phyloP scores from a whole-genome alignment of 108 stramenopile species.

The Pseudonitzschia delicatissima region DNA sequence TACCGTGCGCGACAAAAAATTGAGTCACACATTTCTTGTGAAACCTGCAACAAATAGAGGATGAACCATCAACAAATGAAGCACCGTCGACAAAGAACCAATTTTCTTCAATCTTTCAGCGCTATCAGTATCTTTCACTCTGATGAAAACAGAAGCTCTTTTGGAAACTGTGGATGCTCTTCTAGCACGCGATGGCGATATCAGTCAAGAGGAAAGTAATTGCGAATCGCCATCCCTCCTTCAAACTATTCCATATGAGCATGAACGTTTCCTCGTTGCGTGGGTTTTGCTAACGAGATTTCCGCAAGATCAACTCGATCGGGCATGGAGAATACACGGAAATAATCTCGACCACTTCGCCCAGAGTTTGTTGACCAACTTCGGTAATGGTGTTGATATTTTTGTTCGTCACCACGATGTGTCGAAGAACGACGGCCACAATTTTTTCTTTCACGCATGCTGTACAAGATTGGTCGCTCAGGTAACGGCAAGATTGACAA shows the following conservation, averaged over 20 bases:
- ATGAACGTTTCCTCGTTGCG: slow-evolving; percentile 20
- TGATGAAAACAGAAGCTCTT: neutral
- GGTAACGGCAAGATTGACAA: slow-evolving; percentile 12
- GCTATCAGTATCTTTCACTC: too few relatives aligned
- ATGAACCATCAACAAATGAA: too few relatives aligned
- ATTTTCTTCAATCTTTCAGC: too few relatives aligned
- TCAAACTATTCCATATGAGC: slow-evolving; percentile 2
- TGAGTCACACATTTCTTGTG: too few relatives aligned
- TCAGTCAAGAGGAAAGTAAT: neutral
- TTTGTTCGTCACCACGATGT: neutral
- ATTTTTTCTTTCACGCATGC: neutral
- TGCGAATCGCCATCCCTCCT: neutral
- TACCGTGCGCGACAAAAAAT: too few relatives aligned
- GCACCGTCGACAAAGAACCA: too few relatives aligned
- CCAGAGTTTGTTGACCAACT: neutral
- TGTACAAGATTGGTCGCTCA: slow-evolving; percentile 23
- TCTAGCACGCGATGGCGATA: neutral
- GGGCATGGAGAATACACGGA: slow-evolving; percentile 14
- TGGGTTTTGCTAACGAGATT: slow-evolving; percentile 30
- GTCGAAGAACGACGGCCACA: neutral
- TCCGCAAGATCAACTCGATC: slow-evolving; percentile 1
- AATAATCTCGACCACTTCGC: slow-evolving; percentile 7
- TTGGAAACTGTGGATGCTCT: neutral
- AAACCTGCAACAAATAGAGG: too few relatives aligned
- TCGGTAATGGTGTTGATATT: too few relatives aligned